Evolutionary conservation across 345 rosid genomes (phyloP), one percentile per base, ranked within the genome.

Genomic region (Euphorbia pulcherrima): DNA sequence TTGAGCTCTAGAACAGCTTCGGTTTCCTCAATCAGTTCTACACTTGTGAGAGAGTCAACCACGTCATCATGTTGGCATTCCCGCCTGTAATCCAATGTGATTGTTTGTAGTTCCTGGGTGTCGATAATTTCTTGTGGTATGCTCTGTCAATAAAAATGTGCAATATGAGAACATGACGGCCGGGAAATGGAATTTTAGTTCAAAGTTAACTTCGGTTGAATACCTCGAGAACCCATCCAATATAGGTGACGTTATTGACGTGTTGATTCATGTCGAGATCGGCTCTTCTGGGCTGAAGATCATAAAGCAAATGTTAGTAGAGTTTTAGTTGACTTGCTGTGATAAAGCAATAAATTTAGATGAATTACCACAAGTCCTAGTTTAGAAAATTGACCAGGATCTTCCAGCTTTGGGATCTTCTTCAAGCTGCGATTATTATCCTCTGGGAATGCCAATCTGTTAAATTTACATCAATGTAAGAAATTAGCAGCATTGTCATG

Each of bases 221-320:
- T 71, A 92, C 97, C 97, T 93, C 97, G 10, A 90, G 90, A 67
- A 87, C 85, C 98, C 98, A 93, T 72, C 96, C 92, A 7, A 93
- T 86, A 73, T 90, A 90, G 69, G 97, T 68, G 58, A 93, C 97
- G 41, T 93, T 89, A 67, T 93, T 90, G 50, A 90, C 98, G 62
- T 90, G 97, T 69, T 93, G 97, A 74, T 93, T 93, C 98, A 93
- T 93, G 83, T 93, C 98, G 51, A 93, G 84, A 82, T 93, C 98
- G 60, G 92, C 90, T 86, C 94, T 83, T 80, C 96, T 78, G 1
- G 97, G 96, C 87, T 89, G 85, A 72, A 76, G 54, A 75, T 47
- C 65, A 17, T 52, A 54, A 58, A 56, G 21, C 24, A 35, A 47
- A 66, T 1, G 27, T 20, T 5, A 10, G 2, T 6, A 26, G 16